Conservation (phyloP, 1,284 basidiomycete genomes). For the Cutaneotrichosporon sp. region DNA sequence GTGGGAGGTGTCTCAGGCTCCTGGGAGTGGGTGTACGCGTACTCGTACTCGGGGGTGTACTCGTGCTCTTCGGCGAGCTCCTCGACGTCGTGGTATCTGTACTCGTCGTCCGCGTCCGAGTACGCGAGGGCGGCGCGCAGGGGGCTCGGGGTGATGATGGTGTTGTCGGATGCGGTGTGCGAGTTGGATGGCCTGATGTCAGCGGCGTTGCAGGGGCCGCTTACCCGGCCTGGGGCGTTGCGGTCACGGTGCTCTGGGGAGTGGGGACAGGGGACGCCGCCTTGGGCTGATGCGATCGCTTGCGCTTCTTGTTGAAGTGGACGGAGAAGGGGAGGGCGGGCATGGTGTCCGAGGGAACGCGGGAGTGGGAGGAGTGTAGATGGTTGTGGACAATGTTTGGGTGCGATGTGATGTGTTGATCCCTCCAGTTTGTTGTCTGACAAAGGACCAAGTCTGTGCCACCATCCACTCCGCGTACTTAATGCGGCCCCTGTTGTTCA, state of each 20-base stretch:
- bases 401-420: too few species aligned
- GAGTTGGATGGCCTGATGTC: background rate
- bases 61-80: background rate
- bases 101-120: background rate
- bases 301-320: background rate
- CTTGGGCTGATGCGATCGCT: background rate
- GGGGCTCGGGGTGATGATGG: background rate
- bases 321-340: background rate
- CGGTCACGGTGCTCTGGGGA: background rate
- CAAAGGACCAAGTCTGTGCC: too few species aligned
- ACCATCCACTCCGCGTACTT: too few species aligned
- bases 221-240: constrained; percentile 1
- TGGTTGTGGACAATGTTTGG: too few species aligned
- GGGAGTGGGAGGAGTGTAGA: background rate
- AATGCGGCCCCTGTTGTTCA: too few species aligned
- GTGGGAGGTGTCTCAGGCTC: background rate
- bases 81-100: background rate
- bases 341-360: background rate
- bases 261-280: background rate
- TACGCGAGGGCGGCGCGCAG: background rate
- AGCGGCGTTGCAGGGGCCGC: background rate
- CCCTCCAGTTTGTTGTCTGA: too few species aligned
- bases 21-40: too few species aligned
- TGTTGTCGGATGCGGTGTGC: background rate
- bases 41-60: too few species aligned